Percentiles rank a stretch among this genome's conserved stretches.
phyloP scores from a whole-genome alignment of 2,329 filamentous ascomycete species.

The Penicillium sclerotiorum region DNA sequence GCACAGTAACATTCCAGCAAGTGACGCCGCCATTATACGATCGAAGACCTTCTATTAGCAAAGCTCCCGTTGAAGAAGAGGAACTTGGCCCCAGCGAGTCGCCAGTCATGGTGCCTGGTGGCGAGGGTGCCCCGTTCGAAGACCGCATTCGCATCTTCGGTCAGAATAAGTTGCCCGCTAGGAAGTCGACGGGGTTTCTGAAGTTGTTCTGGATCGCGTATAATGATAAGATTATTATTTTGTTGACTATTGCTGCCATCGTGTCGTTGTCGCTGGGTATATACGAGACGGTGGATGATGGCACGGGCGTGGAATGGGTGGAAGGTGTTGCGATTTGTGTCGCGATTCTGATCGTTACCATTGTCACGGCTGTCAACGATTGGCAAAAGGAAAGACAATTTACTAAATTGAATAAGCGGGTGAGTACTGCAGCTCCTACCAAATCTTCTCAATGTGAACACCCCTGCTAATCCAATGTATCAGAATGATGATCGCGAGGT shows the following conservation, averaged over 20 bases:
- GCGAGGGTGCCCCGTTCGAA: conserved; percentile 42
- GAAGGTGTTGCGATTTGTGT: conserved; percentile 69
- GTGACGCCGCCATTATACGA: conserved; percentile 49
- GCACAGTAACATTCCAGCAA: conserved; percentile 71
- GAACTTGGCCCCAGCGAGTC: not conserved
- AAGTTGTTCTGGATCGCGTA: conserved; percentile 69
- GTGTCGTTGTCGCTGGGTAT: conserved; percentile 70
- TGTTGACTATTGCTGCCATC: conserved; percentile 68
- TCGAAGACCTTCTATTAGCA: conserved; percentile 18
- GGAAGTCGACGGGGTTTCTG: conserved; percentile 64
- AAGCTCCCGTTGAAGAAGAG: conserved; percentile 7
- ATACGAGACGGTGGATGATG: conserved; percentile 63
- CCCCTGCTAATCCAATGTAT: conserved; percentile 2
- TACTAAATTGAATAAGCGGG: conserved; percentile 60
- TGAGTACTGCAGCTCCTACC: too few relatives aligned
- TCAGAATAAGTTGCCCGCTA: conserved; percentile 64
- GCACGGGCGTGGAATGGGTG: conserved; percentile 62
- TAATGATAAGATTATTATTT: conserved; percentile 72
- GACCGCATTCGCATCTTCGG: conserved; percentile 65
- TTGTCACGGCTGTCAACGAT: conserved; percentile 66
- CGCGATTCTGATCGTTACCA: conserved; percentile 65
- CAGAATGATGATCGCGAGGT: conserved; percentile 67
- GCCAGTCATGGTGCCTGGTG: conserved; percentile 10
- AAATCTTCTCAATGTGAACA: not conserved
- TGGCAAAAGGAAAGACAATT: conserved; percentile 71